These are phyloP conservation scores for Hymenochaete sp. DNA, from an alignment of 1,284 basidiomycete genomes.

Conservation along the genomic window DNA sequence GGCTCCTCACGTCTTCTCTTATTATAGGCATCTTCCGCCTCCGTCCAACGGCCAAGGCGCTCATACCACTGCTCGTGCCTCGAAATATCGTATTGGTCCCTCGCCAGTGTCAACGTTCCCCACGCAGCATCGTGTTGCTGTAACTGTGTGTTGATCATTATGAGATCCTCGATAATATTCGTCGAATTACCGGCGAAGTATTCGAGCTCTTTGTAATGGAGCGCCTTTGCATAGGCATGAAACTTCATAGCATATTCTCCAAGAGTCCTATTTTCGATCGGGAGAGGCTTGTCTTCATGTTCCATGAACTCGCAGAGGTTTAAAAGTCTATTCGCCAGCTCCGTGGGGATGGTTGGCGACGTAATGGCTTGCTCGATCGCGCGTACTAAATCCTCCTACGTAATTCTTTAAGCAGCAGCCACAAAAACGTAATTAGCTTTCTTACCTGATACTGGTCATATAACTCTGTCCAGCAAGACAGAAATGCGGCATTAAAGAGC, in stretches of 20 bases:
- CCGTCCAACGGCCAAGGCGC: slow-evolving; percentile 93
- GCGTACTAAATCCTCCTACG: slow-evolving; percentile 84
- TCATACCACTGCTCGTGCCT: slow-evolving; percentile 98
- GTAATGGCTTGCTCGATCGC: slow-evolving; percentile 88
- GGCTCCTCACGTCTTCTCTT: slow-evolving; percentile 67
- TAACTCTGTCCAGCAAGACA: slow-evolving; percentile 95
- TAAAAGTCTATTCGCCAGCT: slow-evolving; percentile 89
- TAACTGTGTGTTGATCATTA: slow-evolving; percentile 94
- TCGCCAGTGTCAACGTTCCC: slow-evolving; percentile 86
- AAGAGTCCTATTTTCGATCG: slow-evolving; percentile 88
- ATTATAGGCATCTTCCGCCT: slow-evolving; percentile 85
- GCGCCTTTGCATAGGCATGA: slow-evolving; percentile 94
- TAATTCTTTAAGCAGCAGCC: slow-evolving; percentile 4
- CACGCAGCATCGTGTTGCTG: slow-evolving; percentile 96
- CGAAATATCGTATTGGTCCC: slow-evolving; percentile 76
- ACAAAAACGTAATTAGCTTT: background rate
- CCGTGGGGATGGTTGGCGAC: slow-evolving; percentile 71
- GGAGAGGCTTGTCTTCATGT: slow-evolving; percentile 94
- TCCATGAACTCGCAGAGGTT: slow-evolving; percentile 99
- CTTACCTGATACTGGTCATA: slow-evolving; percentile 91
- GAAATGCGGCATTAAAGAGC: slow-evolving; percentile 96
- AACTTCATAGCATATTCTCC: slow-evolving; percentile 93
- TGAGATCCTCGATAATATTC: slow-evolving; percentile 84
- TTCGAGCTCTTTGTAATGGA: slow-evolving; percentile 98
- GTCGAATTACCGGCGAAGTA: slow-evolving; percentile 89